Conservation (phyloP, 495 filamentous ascomycete genomes). For the Neurospora terricola region DNA sequence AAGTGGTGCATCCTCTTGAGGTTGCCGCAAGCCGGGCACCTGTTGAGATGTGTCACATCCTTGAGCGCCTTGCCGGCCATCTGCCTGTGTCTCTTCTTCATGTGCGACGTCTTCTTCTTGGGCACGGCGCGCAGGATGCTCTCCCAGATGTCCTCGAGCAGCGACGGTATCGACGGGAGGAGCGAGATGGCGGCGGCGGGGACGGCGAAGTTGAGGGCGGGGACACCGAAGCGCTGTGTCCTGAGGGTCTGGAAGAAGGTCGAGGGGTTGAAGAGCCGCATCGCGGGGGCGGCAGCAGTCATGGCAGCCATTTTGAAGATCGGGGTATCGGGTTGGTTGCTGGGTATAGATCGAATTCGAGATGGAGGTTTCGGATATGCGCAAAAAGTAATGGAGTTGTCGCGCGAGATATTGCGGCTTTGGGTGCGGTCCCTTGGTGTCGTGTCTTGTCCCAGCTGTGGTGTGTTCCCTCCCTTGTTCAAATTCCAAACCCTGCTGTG, state of each 20-base stretch:
- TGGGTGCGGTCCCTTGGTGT: neutral
- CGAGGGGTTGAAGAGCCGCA: conserved; percentile 30
- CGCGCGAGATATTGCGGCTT: neutral
- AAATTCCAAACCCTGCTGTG: neutral
- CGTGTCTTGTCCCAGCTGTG: neutral
- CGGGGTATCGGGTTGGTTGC: neutral
- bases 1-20: conserved; percentile 79
- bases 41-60: conserved; percentile 76
- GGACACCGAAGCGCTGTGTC: conserved; percentile 26
- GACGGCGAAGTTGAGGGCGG: conserved; percentile 41
- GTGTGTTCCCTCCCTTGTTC: neutral
- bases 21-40: conserved; percentile 79
- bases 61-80: conserved; percentile 90
- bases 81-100: conserved; percentile 86
- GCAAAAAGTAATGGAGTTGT: neutral
- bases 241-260: conserved; percentile 29
- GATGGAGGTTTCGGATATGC: neutral
- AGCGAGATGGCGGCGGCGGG: conserved; percentile 47
- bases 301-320: conserved; percentile 23
- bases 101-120: conserved; percentile 98
- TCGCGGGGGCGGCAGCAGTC: conserved; percentile 15
- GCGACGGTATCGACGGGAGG: conserved; percentile 35
- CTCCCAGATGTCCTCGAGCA: conserved; percentile 79
- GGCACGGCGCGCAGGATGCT: conserved; percentile 85
- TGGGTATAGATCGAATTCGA: neutral